Conservation (phyloP, 768 basidiomycete genomes). For the Chalciporus sphaerocephalus region DNA sequence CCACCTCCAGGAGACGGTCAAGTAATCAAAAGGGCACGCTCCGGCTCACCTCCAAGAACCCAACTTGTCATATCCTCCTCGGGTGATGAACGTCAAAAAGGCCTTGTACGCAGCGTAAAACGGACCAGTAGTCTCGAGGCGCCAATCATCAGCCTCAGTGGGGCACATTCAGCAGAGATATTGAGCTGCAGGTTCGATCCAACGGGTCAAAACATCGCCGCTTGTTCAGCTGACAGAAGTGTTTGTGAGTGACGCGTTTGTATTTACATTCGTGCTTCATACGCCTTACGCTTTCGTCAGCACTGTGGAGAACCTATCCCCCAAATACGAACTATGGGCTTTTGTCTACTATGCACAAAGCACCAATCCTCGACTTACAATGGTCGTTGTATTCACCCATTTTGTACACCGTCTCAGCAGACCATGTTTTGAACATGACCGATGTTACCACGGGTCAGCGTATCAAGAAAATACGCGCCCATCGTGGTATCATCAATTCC, state of each 20-base stretch:
- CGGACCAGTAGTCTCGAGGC: slow-evolving; percentile 92
- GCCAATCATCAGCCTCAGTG: slow-evolving; percentile 87
- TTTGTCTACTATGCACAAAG: slow-evolving; percentile 78
- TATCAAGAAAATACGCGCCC: slow-evolving; percentile 76
- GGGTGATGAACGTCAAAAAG: slow-evolving; percentile 69
- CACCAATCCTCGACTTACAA: slow-evolving; percentile 87
- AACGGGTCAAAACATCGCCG: slow-evolving; percentile 89
- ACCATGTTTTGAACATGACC: slow-evolving; percentile 72
- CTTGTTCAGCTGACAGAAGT: slow-evolving; percentile 83
- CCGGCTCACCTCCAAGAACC: slow-evolving; percentile 49
- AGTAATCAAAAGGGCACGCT: slow-evolving; percentile 59
- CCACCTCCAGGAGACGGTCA: slow-evolving; percentile 52
- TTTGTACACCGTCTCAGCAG: slow-evolving; percentile 85
- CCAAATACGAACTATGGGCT: slow-evolving; percentile 93
- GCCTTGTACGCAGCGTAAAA: slow-evolving; percentile 78
- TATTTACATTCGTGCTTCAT: slow-evolving; percentile 3
- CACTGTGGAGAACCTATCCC: slow-evolving; percentile 86
- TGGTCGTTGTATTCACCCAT: slow-evolving; percentile 75
- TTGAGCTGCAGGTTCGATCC: slow-evolving; percentile 91
- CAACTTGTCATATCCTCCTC: slow-evolving; percentile 77
- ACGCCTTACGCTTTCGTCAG: slow-evolving; percentile 33
- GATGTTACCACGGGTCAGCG: slow-evolving; percentile 85
- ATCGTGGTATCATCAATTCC: slow-evolving; percentile 86
- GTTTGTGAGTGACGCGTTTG: slow-evolving; percentile 60
- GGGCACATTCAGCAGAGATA: slow-evolving; percentile 86